A percentile compares a stretch with the other conserved stretches of the same genome.
Evolutionary conservation across 2,329 filamentous ascomycete species (phyloP).

Genomic region (Chalaropsis ovoidea): DNA sequence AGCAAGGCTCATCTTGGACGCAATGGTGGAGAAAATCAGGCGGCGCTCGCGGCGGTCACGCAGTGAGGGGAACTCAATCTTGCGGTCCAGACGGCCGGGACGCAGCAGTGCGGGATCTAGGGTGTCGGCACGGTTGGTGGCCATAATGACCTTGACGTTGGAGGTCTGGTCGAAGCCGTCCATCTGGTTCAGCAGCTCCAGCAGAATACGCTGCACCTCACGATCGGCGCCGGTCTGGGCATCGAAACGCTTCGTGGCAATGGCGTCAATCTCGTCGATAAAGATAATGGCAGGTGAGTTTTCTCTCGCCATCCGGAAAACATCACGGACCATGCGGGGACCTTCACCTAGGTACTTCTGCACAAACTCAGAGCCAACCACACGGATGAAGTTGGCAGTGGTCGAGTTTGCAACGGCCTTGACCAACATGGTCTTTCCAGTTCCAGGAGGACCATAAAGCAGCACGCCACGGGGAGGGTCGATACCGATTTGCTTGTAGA

Average conservation of each 20-base stretch:
- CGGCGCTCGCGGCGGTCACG: constrained; percentile 88
- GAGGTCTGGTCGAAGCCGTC: constrained; percentile 98
- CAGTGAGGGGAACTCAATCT: constrained; percentile 97
- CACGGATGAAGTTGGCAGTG: constrained; percentile 94
- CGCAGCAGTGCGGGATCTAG: constrained; percentile 89
- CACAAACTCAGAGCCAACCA: constrained; percentile 96
- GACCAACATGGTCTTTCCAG: constrained; percentile 93
- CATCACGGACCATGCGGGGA: constrained; percentile 96
- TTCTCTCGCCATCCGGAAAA: constrained; percentile 97
- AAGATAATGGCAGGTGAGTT: constrained; percentile 98
- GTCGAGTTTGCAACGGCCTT: constrained; percentile 98
- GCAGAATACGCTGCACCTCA: constrained; percentile 95
- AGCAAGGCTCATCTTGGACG: constrained; percentile 89
- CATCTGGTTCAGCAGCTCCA: constrained; percentile 98
- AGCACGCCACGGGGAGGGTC: constrained; percentile 94
- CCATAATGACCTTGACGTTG: constrained; percentile 99
- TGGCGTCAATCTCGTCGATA: constrained; percentile 98
- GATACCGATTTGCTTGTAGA: constrained; percentile 98
- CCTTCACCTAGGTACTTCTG: constrained; percentile 98
- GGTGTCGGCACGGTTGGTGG: constrained; percentile 95
- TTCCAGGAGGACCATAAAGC: constrained; percentile 90
- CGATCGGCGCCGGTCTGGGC: constrained; percentile 95
- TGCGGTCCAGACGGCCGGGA: constrained; percentile 88
- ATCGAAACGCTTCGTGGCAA: constrained; percentile 98
- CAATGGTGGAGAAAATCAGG: constrained; percentile 96